These are phyloP conservation scores for Ciborinia camelliae DNA, from an alignment of 2,329 filamentous ascomycete genomes.

Conservation along the genomic window DNA sequence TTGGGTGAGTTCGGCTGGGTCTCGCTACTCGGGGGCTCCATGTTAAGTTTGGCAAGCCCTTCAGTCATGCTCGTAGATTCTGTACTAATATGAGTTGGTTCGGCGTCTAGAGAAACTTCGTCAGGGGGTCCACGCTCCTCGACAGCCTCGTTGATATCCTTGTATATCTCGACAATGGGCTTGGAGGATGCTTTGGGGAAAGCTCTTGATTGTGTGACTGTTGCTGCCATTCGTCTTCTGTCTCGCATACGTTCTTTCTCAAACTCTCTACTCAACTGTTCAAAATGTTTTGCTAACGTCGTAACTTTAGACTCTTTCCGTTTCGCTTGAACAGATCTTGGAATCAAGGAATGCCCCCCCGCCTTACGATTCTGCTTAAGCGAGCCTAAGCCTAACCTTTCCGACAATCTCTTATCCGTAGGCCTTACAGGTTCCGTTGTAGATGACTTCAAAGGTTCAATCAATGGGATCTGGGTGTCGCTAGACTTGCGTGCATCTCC, in stretches of 20 bases:
- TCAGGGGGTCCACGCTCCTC: slow-evolving; percentile 69
- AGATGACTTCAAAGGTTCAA: slow-evolving; percentile 31
- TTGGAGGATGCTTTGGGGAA: slow-evolving; percentile 91
- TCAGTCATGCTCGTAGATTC: slow-evolving; percentile 33
- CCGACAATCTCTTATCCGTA: slow-evolving; percentile 69
- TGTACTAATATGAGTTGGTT: slow-evolving; percentile 35
- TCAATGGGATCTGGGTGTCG: slow-evolving; percentile 23
- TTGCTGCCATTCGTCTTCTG: slow-evolving; percentile 74
- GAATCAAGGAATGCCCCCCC: slow-evolving; percentile 72
- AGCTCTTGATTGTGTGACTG: slow-evolving; percentile 69
- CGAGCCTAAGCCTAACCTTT: slow-evolving; percentile 63
- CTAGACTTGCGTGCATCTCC: slow-evolving; percentile 24
- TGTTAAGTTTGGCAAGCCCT: slow-evolving; percentile 34
- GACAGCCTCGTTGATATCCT: slow-evolving; percentile 88
- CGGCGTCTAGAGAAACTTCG: slow-evolving; percentile 43
- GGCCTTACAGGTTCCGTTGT: slow-evolving; percentile 33
- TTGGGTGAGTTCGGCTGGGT: slow-evolving; percentile 33
- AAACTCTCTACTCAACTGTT: slow-evolving; percentile 93
- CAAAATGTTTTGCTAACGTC: slow-evolving; percentile 90
- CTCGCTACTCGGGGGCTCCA: slow-evolving; percentile 21
- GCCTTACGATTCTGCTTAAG: slow-evolving; percentile 59
- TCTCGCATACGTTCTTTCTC: slow-evolving; percentile 82
- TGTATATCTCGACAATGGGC: slow-evolving; percentile 93
- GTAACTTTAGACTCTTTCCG: slow-evolving; percentile 77
- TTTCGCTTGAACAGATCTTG: slow-evolving; percentile 72